Evolutionary conservation across 805 yeast genomes (phyloP).

Genomic region (Yarrowia keelungensis): DNA sequence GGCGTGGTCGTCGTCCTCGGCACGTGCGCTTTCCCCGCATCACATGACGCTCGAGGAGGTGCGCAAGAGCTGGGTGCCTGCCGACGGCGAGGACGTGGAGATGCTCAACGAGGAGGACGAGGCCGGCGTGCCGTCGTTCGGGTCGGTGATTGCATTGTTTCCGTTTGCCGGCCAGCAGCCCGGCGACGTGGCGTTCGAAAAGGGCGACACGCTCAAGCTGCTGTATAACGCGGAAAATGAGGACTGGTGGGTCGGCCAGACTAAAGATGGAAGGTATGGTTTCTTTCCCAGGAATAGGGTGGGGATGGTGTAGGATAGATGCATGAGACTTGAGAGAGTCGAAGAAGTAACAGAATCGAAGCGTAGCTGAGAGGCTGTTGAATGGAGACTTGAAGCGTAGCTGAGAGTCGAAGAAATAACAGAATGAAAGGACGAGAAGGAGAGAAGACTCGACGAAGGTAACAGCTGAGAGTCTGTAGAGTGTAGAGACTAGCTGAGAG

Average conservation of each 20-base stretch:
- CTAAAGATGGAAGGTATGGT: conserved; percentile 54
- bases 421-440: no score
- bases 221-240: conserved; percentile 51
- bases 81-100: conserved; percentile 23
- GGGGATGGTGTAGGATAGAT: conserved; percentile 20
- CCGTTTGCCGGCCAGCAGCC: conserved; percentile 51
- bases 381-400: no score
- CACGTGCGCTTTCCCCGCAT: conserved; percentile 44
- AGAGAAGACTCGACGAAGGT: no score
- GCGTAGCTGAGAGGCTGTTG: no score
- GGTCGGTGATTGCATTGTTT: conserved; percentile 46
- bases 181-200: conserved; percentile 51
- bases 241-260: conserved; percentile 61
- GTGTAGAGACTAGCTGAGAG: no score
- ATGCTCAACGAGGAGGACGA: conserved; percentile 23
- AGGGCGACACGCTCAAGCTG: conserved; percentile 51
- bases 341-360: no score
- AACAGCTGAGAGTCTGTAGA: no score
- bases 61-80: conserved; percentile 15
- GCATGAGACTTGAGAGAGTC: no score
- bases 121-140: conserved; percentile 10
- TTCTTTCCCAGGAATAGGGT: conserved; percentile 59
- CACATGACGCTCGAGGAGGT: conserved; percentile 26
- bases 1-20: conserved; percentile 46
- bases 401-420: no score